Evolutionary conservation across 345 rosid species (phyloP).

Genomic region (Moringa oleifera): DNA sequence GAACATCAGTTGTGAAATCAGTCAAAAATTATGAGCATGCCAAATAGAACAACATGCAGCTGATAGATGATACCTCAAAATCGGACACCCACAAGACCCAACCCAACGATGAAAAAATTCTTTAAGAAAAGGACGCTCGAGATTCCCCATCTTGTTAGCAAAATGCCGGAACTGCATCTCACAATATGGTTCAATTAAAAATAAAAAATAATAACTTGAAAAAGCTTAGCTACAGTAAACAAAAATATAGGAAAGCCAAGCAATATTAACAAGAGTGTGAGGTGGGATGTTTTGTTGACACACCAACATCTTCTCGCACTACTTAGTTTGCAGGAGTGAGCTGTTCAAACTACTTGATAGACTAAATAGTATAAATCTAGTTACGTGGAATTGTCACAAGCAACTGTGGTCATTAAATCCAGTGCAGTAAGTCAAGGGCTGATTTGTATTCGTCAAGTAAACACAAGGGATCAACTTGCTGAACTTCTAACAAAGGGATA

Average conservation of each 20-base stretch:
- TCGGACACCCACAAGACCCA: slow-evolving; percentile 80
- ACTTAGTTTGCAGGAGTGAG: neutral
- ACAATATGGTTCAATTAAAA: too few species aligned
- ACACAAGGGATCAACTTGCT: too few species aligned
- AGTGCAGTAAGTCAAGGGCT: too few species aligned
- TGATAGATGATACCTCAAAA: slow-evolving; percentile 55
- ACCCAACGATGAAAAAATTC: slow-evolving; percentile 97
- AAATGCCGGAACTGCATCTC: slow-evolving; percentile 85
- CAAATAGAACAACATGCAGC: slow-evolving; percentile 2
- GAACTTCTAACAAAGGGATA: too few species aligned
- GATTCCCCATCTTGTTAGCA: slow-evolving; percentile 87
- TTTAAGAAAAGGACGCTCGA: slow-evolving; percentile 93
- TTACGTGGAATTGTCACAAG: too few species aligned
- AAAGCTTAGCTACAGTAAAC: neutral
- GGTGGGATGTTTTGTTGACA: neutral
- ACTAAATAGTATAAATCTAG: too few species aligned
- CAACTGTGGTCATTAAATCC: too few species aligned
- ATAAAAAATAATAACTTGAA: too few species aligned
- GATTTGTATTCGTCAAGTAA: too few species aligned
- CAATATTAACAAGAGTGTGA: neutral
- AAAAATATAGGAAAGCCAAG: neutral
- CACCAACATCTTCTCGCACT: neutral
- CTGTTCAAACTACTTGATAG: too few species aligned
- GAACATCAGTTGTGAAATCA: slow-evolving; percentile 8
- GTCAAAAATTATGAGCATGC: slow-evolving; percentile 2